A percentile compares a stretch with the other conserved stretches of the same genome.
Evolutionary conservation across 805 yeast species (phyloP).

Genomic region (Ascoidea rubescens): DNA sequence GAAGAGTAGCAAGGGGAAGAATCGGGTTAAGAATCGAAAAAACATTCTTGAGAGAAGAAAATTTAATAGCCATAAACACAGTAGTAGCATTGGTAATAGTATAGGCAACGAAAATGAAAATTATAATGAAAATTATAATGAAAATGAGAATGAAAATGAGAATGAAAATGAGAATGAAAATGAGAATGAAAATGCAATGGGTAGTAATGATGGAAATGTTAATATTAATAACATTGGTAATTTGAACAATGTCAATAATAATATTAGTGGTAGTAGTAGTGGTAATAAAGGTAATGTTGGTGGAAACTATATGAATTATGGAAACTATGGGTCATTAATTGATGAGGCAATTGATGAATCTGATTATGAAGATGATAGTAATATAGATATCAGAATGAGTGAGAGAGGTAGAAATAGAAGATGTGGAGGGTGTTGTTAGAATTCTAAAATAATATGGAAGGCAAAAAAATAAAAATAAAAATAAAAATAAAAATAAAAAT

Average conservation of each 20-base stretch:
- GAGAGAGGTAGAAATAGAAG: no score
- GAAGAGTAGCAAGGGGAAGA: not conserved
- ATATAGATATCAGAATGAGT: not conserved
- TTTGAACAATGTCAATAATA: conserved; percentile 7
- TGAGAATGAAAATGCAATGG: conserved; percentile 13
- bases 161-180: not conserved
- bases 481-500: conserved; percentile 12
- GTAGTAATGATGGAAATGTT: conserved; percentile 1
- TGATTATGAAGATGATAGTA: conserved; percentile 13
- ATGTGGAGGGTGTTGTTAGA: not conserved
- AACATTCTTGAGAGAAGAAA: no score
- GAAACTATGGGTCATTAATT: not conserved
- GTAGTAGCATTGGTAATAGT: conserved; percentile 1
- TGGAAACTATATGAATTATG: not conserved
- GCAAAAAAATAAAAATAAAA: conserved; percentile 14
- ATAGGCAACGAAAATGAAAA: conserved; percentile 9
- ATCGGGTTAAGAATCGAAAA: conserved; percentile 4
- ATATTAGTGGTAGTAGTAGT: conserved; percentile 4
- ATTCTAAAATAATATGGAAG: conserved; percentile 14
- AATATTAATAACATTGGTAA: not conserved
- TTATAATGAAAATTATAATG: conserved; percentile 4
- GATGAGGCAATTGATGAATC: not conserved
- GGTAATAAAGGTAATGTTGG: not conserved
- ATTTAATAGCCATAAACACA: no score
- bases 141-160: conserved; percentile 7